Conservation (phyloP, 2,329 filamentous ascomycete genomes). For the Fusarium sp. region DNA sequence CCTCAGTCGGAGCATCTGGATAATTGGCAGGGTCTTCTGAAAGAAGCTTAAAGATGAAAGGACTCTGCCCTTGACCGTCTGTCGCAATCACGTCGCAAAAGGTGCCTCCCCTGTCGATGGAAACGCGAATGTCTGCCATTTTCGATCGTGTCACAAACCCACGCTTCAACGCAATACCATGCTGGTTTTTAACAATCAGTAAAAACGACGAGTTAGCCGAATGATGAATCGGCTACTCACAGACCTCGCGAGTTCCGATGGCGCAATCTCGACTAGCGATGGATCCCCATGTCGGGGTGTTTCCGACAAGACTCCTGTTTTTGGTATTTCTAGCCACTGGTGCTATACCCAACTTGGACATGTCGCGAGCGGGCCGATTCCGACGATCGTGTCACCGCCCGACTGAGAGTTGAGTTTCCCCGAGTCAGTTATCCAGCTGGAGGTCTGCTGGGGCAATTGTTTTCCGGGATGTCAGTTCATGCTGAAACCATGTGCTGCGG, state of each 20-base stretch:
- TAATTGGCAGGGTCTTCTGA: constrained; percentile 80
- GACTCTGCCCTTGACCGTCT: constrained; percentile 72
- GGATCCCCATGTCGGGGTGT: not conserved
- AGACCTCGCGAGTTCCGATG: not conserved
- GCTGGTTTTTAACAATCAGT: constrained; percentile 7
- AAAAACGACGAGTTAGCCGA: not conserved
- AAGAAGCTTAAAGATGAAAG: constrained; percentile 79
- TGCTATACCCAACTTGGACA: not conserved
- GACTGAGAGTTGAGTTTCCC: not conserved
- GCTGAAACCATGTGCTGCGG: not conserved
- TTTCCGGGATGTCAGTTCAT: not conserved
- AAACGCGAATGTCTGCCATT: constrained; percentile 43
- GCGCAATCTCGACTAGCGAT: constrained; percentile 1
- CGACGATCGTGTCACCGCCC: not conserved
- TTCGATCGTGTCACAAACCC: not conserved
- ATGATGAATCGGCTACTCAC: not conserved
- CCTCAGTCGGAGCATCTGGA: constrained; percentile 77
- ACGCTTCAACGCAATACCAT: not conserved
- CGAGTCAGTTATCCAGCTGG: not conserved
- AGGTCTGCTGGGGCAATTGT: not conserved
- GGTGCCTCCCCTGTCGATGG: constrained; percentile 74
- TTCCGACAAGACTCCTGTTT: not conserved
- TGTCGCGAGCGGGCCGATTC: not conserved
- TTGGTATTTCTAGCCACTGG: not conserved
- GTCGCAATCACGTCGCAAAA: constrained; percentile 77